A percentile compares a stretch with the other conserved stretches of the same genome.
Conservation (phyloP, 2,329 filamentous ascomycete species). For the Penicillium occitanis region DNA sequence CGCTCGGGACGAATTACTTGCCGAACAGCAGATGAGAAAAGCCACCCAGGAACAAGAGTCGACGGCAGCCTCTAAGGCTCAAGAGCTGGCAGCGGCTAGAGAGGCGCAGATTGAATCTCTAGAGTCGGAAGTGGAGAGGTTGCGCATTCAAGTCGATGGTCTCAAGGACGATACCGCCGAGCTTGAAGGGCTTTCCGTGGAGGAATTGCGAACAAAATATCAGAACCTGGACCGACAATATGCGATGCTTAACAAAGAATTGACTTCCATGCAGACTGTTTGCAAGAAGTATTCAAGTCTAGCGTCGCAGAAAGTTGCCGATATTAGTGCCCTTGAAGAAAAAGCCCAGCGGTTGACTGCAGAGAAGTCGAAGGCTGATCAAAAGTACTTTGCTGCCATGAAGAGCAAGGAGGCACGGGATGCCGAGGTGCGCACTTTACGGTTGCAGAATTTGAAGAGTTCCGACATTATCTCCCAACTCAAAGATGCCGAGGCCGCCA, state of each 20-base stretch:
- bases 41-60: conserved; percentile 74
- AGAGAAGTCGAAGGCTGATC: conserved; percentile 94
- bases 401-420: conserved; percentile 87
- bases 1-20: conserved; percentile 78
- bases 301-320: conserved; percentile 82
- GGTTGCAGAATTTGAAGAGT: conserved; percentile 81
- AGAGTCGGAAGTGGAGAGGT: conserved; percentile 76
- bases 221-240: conserved; percentile 76
- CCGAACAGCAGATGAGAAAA: conserved; percentile 78
- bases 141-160: conserved; percentile 59
- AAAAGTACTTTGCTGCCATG: conserved; percentile 95
- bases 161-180: conserved; percentile 36
- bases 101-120: conserved; percentile 77
- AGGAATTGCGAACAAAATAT: conserved; percentile 73
- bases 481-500: conserved; percentile 83
- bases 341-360: conserved; percentile 70
- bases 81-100: conserved; percentile 75
- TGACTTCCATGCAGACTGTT: conserved; percentile 84
- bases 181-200: conserved; percentile 61
- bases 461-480: conserved; percentile 90
- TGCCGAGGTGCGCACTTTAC: conserved; percentile 73
- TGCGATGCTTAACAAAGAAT: conserved; percentile 77
- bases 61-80: conserved; percentile 68
- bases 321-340: conserved; percentile 74
- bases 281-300: conserved; percentile 86